Evolutionary conservation across 768 basidiomycete species (phyloP), one percentile per base, ranked within the genome.

Genomic region (Hydnomerulius pinastri): DNA sequence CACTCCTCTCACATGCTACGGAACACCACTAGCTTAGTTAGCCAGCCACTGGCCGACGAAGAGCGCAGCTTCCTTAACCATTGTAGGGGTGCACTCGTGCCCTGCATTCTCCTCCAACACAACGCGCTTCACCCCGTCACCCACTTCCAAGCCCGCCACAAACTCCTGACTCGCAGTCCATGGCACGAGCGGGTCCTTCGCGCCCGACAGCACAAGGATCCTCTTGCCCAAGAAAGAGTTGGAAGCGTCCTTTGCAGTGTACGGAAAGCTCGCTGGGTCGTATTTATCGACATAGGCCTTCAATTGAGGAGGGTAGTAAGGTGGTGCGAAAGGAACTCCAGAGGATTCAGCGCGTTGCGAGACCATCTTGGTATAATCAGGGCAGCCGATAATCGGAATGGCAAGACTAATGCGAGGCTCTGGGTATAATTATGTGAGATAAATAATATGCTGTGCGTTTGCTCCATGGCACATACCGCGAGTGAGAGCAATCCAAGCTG

Each of bases 171-270:
- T 81, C 15, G 77, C 73, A n/a, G 59, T 57, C 77, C 82, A 84
- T 10, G 88, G 89, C 15, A 92, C 90, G 13, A 87, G 59, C 36
- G 60, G 68, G 66, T 94, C 91, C 18, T 69, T 73, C 48, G 57
- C 78, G 0, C 90, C 91, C 1, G 83, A 82, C 4, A 94, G 66
- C 3, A 87, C 82, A 5, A 94, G 74, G 12, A 94, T 75, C 59
- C 82, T 81, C 72, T 91, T 92, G 1, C 82, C 85, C 4, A 75
- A 50, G 64, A 88, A 92, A 1, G 85, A 81, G 55, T 86, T 86
- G 9, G 64, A 56, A 2, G 44, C 52, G 28, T 71, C 75, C 2
- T 49, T 53, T 17, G 73, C 65, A 11, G 68, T 59, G 54, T 75
- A 80, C 4, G 79, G 68, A 30, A 72, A 68, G 3, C 62, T 65